Conservation (phyloP, 2,329 filamentous ascomycete species). For the Salinomyces thailandicus region DNA sequence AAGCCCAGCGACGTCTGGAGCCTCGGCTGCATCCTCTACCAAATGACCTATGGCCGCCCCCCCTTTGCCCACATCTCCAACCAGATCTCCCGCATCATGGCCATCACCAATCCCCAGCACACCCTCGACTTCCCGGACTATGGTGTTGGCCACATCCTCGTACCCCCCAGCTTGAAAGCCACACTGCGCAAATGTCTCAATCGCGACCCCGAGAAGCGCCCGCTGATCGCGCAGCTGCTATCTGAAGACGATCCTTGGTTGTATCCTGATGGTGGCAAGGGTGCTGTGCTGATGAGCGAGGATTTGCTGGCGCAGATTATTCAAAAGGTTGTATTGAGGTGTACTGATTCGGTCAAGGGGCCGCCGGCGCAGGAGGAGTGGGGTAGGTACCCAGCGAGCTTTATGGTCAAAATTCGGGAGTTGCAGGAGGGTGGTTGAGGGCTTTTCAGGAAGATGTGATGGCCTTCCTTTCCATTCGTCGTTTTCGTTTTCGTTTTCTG, state of each 20-base stretch:
- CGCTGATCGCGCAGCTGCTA: slow-evolving; percentile 48
- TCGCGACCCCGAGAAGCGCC: slow-evolving; percentile 46
- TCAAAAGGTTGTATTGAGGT: slow-evolving; percentile 49
- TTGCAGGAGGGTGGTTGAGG: slow-evolving; percentile 21
- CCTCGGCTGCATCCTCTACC: slow-evolving; percentile 90
- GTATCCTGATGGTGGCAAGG: slow-evolving; percentile 42
- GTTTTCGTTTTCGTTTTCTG: no score
- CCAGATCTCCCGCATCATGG: slow-evolving; percentile 74
- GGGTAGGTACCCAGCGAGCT: slow-evolving; percentile 34
- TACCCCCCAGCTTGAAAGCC: slow-evolving; percentile 45
- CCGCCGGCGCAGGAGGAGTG: slow-evolving; percentile 48
- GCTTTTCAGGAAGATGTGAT: neutral
- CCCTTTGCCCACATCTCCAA: slow-evolving; percentile 89
- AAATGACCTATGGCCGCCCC: slow-evolving; percentile 95
- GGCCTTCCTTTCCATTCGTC: neutral
- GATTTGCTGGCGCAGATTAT: slow-evolving; percentile 52
- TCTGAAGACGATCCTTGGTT: slow-evolving; percentile 46
- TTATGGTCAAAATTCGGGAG: slow-evolving; percentile 38
- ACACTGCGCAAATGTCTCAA: slow-evolving; percentile 50
- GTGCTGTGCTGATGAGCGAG: slow-evolving; percentile 42
- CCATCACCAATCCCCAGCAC: slow-evolving; percentile 71
- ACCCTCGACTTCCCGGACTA: slow-evolving; percentile 59
- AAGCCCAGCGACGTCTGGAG: slow-evolving; percentile 96
- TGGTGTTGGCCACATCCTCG: slow-evolving; percentile 52
- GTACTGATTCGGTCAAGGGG: slow-evolving; percentile 41